Evolutionary conservation across 73 alveolate genomes (phyloP).

Genomic region (Breviolum minutum): DNA sequence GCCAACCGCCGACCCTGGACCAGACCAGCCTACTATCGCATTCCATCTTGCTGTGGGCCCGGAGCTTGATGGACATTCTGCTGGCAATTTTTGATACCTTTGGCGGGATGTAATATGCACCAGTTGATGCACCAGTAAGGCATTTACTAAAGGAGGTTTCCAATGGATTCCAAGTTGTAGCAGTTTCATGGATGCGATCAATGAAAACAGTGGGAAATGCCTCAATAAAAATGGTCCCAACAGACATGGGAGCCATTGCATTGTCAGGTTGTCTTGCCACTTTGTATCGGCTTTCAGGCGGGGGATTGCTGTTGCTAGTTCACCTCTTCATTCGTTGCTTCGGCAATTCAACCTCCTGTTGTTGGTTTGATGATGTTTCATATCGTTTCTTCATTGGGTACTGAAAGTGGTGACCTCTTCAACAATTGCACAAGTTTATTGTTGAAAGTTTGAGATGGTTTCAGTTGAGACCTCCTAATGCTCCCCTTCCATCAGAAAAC

Average conservation of each 20-base stretch:
- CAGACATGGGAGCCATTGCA: neutral
- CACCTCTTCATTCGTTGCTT: too few relatives aligned
- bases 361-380: too few relatives aligned
- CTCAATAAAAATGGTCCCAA: neutral
- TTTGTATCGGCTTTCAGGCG: conserved; percentile 34
- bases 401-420: too few relatives aligned
- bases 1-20: too few relatives aligned
- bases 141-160: neutral
- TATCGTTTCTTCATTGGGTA: too few relatives aligned
- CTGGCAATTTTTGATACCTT: too few relatives aligned
- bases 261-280: conserved; percentile 33
- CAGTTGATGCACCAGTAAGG: neutral
- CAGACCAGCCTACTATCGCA: neutral
- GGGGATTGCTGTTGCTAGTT: neutral
- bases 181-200: neutral
- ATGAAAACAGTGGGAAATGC: neutral
- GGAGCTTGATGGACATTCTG: neutral
- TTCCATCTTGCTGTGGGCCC: neutral
- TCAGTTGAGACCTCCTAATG: too few relatives aligned
- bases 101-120: neutral
- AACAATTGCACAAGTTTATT: too few relatives aligned
- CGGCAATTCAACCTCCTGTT: too few relatives aligned
- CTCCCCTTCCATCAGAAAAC: neutral
- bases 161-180: neutral
- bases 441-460: too few relatives aligned